Evolutionary conservation across 331 rosid species (phyloP).

Genomic region (Malus hybrid): DNA sequence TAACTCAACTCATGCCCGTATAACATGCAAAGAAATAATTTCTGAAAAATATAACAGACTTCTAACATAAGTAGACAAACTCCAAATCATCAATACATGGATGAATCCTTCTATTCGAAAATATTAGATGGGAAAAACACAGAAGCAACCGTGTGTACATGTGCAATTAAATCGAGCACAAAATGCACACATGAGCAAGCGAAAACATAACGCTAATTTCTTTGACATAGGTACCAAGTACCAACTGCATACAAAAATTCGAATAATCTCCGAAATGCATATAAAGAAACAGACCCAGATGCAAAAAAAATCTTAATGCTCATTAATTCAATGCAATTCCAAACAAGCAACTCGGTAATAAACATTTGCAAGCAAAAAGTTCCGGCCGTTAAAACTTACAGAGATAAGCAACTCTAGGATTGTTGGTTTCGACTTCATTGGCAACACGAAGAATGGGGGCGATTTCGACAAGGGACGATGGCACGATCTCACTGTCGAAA

Average conservation of each 20-base stretch:
- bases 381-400: constrained; percentile 32
- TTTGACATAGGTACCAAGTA: not conserved
- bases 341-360: not conserved
- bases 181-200: not conserved
- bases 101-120: not conserved
- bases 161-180: not conserved
- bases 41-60: not conserved
- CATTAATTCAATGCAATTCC: not conserved
- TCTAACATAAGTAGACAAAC: not conserved
- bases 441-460: constrained; percentile 98
- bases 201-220: not conserved
- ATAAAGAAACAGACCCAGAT: not conserved
- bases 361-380: not conserved
- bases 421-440: constrained; percentile 83
- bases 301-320: not conserved
- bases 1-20: not conserved
- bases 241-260: not conserved
- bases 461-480: constrained; percentile 79
- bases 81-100: not conserved
- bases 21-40: not conserved
- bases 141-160: not conserved
- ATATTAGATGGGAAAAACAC: not conserved
- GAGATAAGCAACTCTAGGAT: constrained; percentile 95
- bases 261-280: not conserved
- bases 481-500: constrained; percentile 88